Evolutionary conservation across 2,329 filamentous ascomycete genomes (phyloP), one percentile per base, ranked within the genome.

Genomic region (Aspergillus sp.): DNA sequence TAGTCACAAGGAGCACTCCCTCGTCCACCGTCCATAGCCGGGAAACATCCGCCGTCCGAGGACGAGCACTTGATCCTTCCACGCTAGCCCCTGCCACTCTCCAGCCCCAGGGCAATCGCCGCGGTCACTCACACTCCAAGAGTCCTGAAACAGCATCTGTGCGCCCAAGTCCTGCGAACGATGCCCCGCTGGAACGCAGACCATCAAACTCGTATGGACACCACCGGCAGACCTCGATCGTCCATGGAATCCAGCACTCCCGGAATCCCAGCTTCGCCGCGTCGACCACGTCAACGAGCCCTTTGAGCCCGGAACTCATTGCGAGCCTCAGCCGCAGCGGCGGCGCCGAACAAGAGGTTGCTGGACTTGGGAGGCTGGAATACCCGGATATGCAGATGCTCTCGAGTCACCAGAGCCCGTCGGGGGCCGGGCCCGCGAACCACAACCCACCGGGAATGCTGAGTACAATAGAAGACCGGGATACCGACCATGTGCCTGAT

Each of bases 221-320:
- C 74, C 92, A 98, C 77, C 88, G 95, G 55, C 92, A 99, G 78
- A 96, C 93, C 0, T 98, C 93, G 49, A 97, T 98, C 67, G 93
- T 98, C 57, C 91, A 98, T 85, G 93, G 95, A 55, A 75, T 96
- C 65, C 93, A 96, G 74, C 95, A 99, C 76, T 89, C 84, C 56
- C 80, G 93, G 76, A 96, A 96, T 83, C 90, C 92, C 67, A 97
- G 93, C 77, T 86, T 76, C 64, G 73, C 73, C 35, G 66, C 70
- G 41, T 92, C 90, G 72, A 86, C 90, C 56, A 85, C 89, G 37
- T 88, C 81, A 44, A 78, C 89, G 27, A 96, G 90, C 73, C 93
- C 93, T 58, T 81, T 97, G 68, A 96, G 91, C 74, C 91, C 92
- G 55, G 90, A 96, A 74, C 87, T 92, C 74, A 92, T 93, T 68